Conservation (phyloP, 129 eudicot species). For the Scalesia atractyloides region DNA sequence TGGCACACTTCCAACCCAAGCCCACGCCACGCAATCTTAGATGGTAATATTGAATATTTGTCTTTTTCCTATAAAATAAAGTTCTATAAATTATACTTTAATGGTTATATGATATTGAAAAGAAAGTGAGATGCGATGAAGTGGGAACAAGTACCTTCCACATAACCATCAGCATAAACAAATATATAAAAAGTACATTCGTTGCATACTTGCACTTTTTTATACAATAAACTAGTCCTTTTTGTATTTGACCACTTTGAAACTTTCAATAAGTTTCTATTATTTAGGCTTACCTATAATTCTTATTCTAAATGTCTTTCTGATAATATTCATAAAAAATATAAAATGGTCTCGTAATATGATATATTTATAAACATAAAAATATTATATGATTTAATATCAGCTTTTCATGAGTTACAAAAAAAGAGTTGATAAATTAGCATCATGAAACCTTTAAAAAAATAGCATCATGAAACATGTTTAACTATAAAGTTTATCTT, state of each 20-base stretch:
- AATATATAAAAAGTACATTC: neutral
- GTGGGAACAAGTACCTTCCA: slow-evolving; percentile 24
- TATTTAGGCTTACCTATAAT: neutral
- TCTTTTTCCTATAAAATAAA: neutral
- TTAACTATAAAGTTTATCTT: too few species aligned
- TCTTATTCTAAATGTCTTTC: neutral
- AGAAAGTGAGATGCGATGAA: neutral
- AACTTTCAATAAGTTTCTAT: neutral
- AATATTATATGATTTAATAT: too few species aligned
- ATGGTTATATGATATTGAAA: neutral
- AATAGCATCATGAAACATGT: too few species aligned
- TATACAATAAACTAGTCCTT: slow-evolving; percentile 3
- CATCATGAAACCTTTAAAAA: too few species aligned
- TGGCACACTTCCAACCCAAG: too few species aligned
- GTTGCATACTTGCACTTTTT: slow-evolving; percentile 17
- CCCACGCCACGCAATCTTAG: too few species aligned
- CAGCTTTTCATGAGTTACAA: too few species aligned
- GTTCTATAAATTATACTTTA: neutral
- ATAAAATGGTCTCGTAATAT: too few species aligned
- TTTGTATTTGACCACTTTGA: neutral
- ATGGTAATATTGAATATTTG: too few species aligned
- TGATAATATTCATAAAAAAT: too few species aligned
- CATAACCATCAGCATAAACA: slow-evolving; percentile 18
- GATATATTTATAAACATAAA: too few species aligned
- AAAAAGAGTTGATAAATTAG: too few species aligned